Percentiles rank a stretch among this genome's conserved stretches.
These are phyloP conservation scores for Phaeosphaeriaceae sp. DNA, from an alignment of 2,329 filamentous ascomycete genomes.

Conservation along the genomic window DNA sequence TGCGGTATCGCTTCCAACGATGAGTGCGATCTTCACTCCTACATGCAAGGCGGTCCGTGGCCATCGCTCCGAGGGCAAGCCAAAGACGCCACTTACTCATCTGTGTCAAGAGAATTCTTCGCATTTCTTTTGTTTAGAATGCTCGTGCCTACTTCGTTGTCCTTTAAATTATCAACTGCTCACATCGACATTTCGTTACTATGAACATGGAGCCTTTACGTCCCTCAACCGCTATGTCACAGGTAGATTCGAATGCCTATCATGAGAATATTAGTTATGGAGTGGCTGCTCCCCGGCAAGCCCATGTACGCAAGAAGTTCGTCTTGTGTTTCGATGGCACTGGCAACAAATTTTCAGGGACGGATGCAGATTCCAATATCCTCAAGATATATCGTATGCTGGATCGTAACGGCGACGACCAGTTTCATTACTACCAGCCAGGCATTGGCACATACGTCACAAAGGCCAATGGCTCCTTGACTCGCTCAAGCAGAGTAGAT, in stretches of 20 bases:
- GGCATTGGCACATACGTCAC: constrained; percentile 77
- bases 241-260: constrained; percentile 1
- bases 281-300: constrained; percentile 11
- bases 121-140: not conserved
- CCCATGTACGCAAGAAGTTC: constrained; percentile 61
- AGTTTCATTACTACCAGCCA: constrained; percentile 53
- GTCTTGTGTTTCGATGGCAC: constrained; percentile 58
- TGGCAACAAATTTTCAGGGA: constrained; percentile 52
- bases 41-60: constrained; percentile 1
- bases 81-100: constrained; percentile 4
- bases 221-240: constrained; percentile 4
- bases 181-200: constrained; percentile 4
- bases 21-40: constrained; percentile 2
- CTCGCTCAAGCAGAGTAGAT: constrained; percentile 62
- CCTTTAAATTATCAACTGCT: not conserved
- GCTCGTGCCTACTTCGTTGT: too few relatives aligned
- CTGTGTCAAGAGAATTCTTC: too few relatives aligned
- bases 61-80: not conserved
- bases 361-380: constrained; percentile 54
- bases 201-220: constrained; percentile 8
- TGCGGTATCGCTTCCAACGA: not conserved
- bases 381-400: constrained; percentile 75
- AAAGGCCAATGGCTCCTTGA: constrained; percentile 55
- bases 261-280: constrained; percentile 21
- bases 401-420: constrained; percentile 66